Base-by-base conservation (phyloP, 768 basidiomycete species). In the Kwoniella bestiolae region DNA sequence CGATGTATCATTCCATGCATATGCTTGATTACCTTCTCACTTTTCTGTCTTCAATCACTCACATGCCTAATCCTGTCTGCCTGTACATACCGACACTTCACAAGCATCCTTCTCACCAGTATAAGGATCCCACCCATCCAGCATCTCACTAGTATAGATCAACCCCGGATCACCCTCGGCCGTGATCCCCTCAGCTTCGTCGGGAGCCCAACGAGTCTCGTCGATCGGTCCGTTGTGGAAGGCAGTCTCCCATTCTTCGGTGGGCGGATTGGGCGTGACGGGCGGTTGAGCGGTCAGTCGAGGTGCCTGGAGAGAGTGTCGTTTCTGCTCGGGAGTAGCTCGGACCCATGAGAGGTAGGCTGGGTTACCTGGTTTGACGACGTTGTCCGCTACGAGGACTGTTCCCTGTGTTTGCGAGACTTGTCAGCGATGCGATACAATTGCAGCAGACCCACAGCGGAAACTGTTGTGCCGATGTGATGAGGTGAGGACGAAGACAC, bases 331-430 rank as follows among this genome's bases (percentile, higher is more conserved):
- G 1, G 77, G 73, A 26, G 71, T 74, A 18, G 75, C 73, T 56
- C 79, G 68, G 29, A 80, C 77, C 56, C 70, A 80, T n/a, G 74
- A 75, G 35, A 80, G 72, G 65, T 80, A 80, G 46, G 76, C 69
- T 7, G 79, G 79, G 56, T 80, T 80, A 6, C 79, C 79, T 32
- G 77, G 77, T 51, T 78, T 80, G 64, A 80, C 76, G n/a, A 80
- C 79, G 63, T 77, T 78, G 68, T 80, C 79, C 31, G 79, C 79
- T 21, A 80, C 74, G n/a, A 78, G 61, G 53, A 73, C 66, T 28
- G 79, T 80, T 8, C 77, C 78, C 78, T 79, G 25, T 45, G n/a
- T n/a, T n/a, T n/a, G n/a, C n/a, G n/a, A n/a, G n/a, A n/a, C n/a
- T n/a, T n/a, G n/a, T n/a, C n/a, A n/a, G n/a, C n/a, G n/a, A n/a